Evolutionary conservation across 176 grass and related monocot species (phyloP).

Genomic region (Tillandsia fasciculata): DNA sequence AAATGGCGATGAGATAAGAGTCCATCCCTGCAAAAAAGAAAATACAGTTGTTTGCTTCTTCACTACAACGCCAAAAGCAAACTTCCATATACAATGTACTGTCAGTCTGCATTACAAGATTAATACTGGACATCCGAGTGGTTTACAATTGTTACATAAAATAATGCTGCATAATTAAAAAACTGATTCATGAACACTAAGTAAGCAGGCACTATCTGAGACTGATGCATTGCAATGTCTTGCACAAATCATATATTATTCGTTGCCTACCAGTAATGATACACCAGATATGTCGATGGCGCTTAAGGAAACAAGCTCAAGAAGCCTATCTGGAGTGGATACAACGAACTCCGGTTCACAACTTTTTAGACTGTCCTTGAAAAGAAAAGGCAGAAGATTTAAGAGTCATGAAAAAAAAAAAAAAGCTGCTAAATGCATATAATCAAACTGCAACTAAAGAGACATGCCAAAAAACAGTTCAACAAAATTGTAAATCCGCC

Average conservation of each 20-base stretch:
- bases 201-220: not conserved
- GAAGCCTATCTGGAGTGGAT: conserved; percentile 65
- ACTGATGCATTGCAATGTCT: not conserved
- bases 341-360: conserved; percentile 91
- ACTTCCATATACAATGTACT: not conserved
- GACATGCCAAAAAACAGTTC: not conserved
- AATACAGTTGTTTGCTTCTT: too few species aligned
- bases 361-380: conserved; percentile 45
- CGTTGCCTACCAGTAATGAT: conserved; percentile 69
- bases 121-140: not conserved
- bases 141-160: not conserved
- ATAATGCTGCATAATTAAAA: not conserved
- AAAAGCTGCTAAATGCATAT: not conserved
- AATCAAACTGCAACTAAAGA: not conserved
- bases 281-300: conserved; percentile 63
- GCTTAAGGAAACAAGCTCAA: conserved; percentile 57
- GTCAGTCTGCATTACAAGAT: not conserved
- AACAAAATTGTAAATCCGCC: not conserved
- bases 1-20: too few species aligned
- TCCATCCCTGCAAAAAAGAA: too few species aligned
- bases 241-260: not conserved
- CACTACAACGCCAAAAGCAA: not conserved
- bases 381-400: conserved; percentile 11
- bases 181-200: not conserved
- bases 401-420: not conserved